Evolutionary conservation across 345 rosid genomes (phyloP), one percentile per base, ranked within the genome.

Genomic region (Eutrema japonicum): DNA sequence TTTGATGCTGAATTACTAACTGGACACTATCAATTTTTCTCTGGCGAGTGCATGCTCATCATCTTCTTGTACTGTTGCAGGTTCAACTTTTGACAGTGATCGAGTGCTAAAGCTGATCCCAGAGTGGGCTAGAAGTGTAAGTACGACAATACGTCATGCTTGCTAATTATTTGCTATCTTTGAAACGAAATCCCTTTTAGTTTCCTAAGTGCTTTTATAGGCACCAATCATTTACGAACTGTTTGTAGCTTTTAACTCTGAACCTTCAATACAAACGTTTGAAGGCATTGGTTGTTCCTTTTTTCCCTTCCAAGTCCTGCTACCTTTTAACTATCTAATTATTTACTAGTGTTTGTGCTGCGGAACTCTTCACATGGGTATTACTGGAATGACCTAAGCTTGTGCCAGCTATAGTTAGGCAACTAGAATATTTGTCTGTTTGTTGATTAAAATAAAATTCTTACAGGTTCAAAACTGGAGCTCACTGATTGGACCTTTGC

Each of bases 111-210:
- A 64, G 76, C 72, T 93, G 82, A 88, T 85, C 32, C 82, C 88
- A 66, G 89, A 89, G 79, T 93, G 98, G 98, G 86, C 84, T 68
- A 80, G 76, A 83, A 86, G 72, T 77, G 98, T 93, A 89, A 89
- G 98, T 82, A 70, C n/a, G 7, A 43, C 26, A 45, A 18, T 38
- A 76, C 1, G 38, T 16, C 33, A 27, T 68, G 38, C 55, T 60
- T 59, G 35, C 70, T 61, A 68, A 57, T 66, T 66, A 40, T 22
- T 16, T 33, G 14, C 38, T 50, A 57, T 75, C 48, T 35, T 53
- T 27, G 43, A 54, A 74, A 18, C 42, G 18, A 58, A 60, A 18
- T 74, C 18, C 9, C 5, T 32, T 57, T 74, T 64, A 30, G 59
- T 40, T 57, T 57, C 55, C 6, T 7, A 22, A 52, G 22, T 60